Evolutionary conservation across 2,329 filamentous ascomycete genomes (phyloP).

Genomic region (Colletotrichum sp.): DNA sequence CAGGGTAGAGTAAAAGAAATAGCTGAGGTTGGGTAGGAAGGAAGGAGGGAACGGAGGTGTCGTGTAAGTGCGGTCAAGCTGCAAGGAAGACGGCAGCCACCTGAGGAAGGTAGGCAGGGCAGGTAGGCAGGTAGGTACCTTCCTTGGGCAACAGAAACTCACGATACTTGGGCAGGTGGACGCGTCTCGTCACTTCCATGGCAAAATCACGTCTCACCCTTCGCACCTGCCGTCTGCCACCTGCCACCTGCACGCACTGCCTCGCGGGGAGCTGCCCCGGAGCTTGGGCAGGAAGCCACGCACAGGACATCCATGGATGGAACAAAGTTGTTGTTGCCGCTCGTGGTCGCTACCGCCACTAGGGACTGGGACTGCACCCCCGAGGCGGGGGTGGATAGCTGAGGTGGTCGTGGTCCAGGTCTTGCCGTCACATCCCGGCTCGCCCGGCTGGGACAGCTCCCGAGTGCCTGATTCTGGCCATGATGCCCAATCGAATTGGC

Average conservation of each 20-base stretch:
- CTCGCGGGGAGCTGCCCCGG: conserved; percentile 15
- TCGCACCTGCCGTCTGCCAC: background rate
- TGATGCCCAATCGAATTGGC: background rate
- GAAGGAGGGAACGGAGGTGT: background rate
- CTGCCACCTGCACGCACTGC: conserved; percentile 1
- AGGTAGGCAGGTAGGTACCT: background rate
- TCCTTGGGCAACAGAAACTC: background rate
- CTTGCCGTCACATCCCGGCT: background rate
- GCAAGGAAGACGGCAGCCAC: background rate
- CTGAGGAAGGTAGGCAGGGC: background rate
- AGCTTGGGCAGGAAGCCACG: conserved; percentile 4
- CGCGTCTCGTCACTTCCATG: conserved; percentile 6
- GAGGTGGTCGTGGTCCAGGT: background rate
- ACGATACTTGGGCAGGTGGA: conserved; percentile 9
- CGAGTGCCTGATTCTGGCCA: background rate
- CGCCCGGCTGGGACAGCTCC: background rate
- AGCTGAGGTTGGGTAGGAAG: background rate
- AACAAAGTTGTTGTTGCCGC: background rate
- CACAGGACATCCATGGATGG: background rate
- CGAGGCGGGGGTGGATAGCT: conserved; percentile 9
- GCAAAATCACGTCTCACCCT: background rate
- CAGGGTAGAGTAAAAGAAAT: background rate
- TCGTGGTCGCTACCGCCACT: background rate
- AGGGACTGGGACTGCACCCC: background rate
- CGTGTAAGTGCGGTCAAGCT: background rate